These are phyloP conservation scores for Pseudonitzschia multiseries DNA, from an alignment of 108 stramenopile genomes.

Conservation along the genomic window DNA sequence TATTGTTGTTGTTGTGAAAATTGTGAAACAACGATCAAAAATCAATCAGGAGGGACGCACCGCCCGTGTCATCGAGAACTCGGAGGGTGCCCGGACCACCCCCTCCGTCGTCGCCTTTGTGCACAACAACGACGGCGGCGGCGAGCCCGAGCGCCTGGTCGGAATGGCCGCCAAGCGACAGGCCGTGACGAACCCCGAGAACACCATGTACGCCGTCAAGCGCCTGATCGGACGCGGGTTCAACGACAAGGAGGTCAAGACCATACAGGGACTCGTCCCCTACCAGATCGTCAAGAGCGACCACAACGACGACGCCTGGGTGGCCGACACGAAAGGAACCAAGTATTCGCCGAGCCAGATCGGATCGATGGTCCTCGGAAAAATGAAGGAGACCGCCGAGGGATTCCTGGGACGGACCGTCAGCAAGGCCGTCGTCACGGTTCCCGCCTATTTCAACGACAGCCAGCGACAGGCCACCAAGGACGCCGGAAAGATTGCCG, in stretches of 20 bases:
- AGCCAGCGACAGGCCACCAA: constrained; percentile 98
- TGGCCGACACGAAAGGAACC: constrained; percentile 82
- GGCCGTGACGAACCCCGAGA: constrained; percentile 99
- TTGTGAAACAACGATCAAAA: no score
- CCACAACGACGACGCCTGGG: constrained; percentile 97
- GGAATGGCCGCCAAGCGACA: constrained; percentile 97
- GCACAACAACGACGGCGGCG: constrained; percentile 57
- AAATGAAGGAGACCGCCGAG: constrained; percentile 99
- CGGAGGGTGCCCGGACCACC: constrained; percentile 98
- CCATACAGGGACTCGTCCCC: constrained; percentile 90
- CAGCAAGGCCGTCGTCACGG: constrained; percentile 97
- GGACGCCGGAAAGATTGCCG: constrained; percentile 98
- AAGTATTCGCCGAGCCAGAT: constrained; percentile 98
- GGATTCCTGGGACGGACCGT: constrained; percentile 95
- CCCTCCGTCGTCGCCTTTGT: constrained; percentile 97
- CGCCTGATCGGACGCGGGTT: constrained; percentile 96
- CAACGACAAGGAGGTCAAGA: constrained; percentile 90
- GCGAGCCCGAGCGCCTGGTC: constrained; percentile 76
- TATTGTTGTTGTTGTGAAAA: no score
- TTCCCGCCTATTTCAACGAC: constrained; percentile 99
- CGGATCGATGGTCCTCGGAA: constrained; percentile 97
- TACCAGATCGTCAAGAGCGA: constrained; percentile 96
- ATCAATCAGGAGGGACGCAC: constrained; percentile 86
- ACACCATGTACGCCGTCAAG: constrained; percentile 99
- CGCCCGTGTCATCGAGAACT: constrained; percentile 99